Conservation (phyloP, 2,329 filamentous ascomycete genomes). For the Trichoderma simmonsii region DNA sequence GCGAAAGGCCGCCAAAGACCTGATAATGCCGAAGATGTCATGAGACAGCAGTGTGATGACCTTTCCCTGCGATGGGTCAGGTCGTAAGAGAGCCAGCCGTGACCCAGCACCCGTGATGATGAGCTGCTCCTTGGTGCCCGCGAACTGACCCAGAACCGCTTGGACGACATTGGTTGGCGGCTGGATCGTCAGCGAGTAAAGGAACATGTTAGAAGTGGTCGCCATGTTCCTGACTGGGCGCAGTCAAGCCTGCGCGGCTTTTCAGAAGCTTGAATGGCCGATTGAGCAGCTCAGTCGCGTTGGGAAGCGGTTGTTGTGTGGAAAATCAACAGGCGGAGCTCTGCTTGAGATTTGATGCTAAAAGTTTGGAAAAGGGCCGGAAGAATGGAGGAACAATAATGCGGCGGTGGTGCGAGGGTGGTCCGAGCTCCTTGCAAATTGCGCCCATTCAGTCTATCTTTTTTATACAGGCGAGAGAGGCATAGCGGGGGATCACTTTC, state of each 20-base stretch:
- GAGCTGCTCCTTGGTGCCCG: constrained; percentile 94
- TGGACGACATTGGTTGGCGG: constrained; percentile 85
- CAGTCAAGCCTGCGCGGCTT: constrained; percentile 51
- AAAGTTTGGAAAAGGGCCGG: constrained; percentile 31
- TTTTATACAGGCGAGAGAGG: neutral
- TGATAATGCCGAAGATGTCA: constrained; percentile 94
- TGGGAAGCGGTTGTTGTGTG: constrained; percentile 25
- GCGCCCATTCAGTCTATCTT: neutral
- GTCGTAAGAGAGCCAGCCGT: constrained; percentile 80
- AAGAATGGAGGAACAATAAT: constrained; percentile 35
- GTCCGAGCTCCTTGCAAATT: constrained; percentile 29
- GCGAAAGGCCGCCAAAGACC: constrained; percentile 82
- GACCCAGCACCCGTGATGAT: constrained; percentile 93
- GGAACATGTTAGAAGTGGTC: constrained; percentile 96
- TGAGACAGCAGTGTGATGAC: constrained; percentile 84
- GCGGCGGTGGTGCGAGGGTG: constrained; percentile 29
- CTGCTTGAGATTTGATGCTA: constrained; percentile 20
- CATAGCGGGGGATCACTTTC: constrained; percentile 5
- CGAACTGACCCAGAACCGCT: constrained; percentile 91
- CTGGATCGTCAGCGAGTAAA: constrained; percentile 96
- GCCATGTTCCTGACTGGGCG: constrained; percentile 67
- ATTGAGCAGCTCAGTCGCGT: constrained; percentile 26
- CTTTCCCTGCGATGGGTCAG: constrained; percentile 81
- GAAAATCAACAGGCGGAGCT: constrained; percentile 27
- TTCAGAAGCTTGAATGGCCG: constrained; percentile 29